Percentiles rank a stretch among this genome's conserved stretches.
phyloP scores from a whole-genome alignment of 2,329 filamentous ascomycete species.

The Colletotrichum graminicola region DNA sequence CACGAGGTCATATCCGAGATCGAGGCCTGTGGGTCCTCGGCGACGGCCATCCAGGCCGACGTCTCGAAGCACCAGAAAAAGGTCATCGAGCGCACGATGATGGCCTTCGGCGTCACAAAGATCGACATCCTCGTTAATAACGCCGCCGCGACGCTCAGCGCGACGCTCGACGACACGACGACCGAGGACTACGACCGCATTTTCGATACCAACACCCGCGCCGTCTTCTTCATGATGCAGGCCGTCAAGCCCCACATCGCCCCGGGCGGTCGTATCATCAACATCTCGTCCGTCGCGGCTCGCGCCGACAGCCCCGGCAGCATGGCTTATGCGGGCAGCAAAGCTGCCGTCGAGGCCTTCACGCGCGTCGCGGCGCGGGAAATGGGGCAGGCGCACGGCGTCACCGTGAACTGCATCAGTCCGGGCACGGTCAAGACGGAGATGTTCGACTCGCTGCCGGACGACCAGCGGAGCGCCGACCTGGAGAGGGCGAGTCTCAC shows the following conservation, averaged over 20 bases:
- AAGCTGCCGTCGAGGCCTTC: conserved; percentile 43
- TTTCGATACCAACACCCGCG: conserved; percentile 42
- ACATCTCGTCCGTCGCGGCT: conserved; percentile 44
- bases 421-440: conserved; percentile 43
- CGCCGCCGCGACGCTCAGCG: conserved; percentile 41
- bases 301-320: conserved; percentile 38
- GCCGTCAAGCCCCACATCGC: conserved; percentile 41
- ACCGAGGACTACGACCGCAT: conserved; percentile 43
- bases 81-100: conserved; percentile 42
- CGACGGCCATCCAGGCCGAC: conserved; percentile 44
- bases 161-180: conserved; percentile 41
- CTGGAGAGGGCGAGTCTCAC: conserved; percentile 40
- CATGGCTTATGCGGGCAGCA: conserved; percentile 43
- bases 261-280: conserved; percentile 44
- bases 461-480: conserved; percentile 39
- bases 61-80: conserved; percentile 43
- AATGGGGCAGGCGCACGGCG: conserved; percentile 40
- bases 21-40: conserved; percentile 44
- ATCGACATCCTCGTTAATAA: conserved; percentile 44
- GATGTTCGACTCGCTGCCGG: conserved; percentile 40
- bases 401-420: conserved; percentile 43
- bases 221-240: conserved; percentile 44
- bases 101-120: conserved; percentile 43
- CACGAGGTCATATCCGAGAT: conserved; percentile 44
- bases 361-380: conserved; percentile 43